A percentile compares a stretch with the other conserved stretches of the same genome.
Evolutionary conservation across 2,329 filamentous ascomycete species (phyloP).

Genomic region (Aplosporella prunicola): DNA sequence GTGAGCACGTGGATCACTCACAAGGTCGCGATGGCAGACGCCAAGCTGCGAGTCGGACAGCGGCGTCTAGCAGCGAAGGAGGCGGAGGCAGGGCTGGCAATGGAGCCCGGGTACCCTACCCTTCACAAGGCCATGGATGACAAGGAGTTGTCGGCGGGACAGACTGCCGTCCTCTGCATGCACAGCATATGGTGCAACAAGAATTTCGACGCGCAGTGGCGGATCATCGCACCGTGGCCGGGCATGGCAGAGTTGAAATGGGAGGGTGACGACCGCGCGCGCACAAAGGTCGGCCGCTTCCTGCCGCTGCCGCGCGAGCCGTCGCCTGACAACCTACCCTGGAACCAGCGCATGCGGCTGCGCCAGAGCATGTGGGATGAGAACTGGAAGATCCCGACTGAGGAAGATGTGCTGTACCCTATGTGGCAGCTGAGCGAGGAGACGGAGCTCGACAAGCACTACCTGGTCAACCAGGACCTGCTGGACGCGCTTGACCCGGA

Average conservation of each 20-base stretch:
- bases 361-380: conserved; percentile 32
- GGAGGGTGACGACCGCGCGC: conserved; percentile 39
- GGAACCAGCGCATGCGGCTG: conserved; percentile 32
- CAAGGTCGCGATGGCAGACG: background rate
- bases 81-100: too few species aligned
- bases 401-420: conserved; percentile 29
- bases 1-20: conserved; percentile 9
- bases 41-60: too few species aligned
- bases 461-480: conserved; percentile 11
- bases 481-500: conserved; percentile 12
- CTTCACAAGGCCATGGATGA: conserved; percentile 3
- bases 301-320: conserved; percentile 34
- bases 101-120: too few species aligned
- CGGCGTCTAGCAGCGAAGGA: too few species aligned
- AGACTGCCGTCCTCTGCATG: conserved; percentile 25
- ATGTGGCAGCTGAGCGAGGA: conserved; percentile 22
- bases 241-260: conserved; percentile 34
- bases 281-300: conserved; percentile 34
- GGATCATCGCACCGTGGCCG: conserved; percentile 33
- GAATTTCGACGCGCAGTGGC: conserved; percentile 18
- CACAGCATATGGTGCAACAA: conserved; percentile 34
- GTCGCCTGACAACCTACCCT: conserved; percentile 31
- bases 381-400: conserved; percentile 24
- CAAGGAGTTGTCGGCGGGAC: conserved; percentile 1
- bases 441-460: conserved; percentile 8